phyloP scores from a whole-genome alignment of 2,329 filamentous ascomycete species.

The Trichoderma lentiforme region DNA sequence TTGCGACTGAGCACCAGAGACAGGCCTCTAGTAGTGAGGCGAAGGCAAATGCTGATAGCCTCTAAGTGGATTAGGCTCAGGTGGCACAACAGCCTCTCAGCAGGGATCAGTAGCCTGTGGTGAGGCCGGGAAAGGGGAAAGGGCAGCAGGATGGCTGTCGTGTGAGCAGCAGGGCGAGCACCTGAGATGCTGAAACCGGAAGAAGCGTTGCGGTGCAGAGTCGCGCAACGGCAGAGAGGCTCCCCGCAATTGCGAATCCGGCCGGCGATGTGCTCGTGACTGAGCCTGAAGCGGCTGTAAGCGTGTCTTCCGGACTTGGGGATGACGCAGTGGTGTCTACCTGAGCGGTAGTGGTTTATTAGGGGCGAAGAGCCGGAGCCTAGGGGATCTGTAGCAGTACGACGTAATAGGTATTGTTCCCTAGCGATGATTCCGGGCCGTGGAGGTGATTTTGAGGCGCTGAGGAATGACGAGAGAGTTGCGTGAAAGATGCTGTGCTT shows the following conservation, averaged over 20 bases:
- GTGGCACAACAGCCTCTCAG: neutral
- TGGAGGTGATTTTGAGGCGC: neutral
- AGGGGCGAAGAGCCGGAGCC: neutral
- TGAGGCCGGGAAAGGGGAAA: neutral
- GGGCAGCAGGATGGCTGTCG: conserved; percentile 2
- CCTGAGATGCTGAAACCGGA: conserved; percentile 17
- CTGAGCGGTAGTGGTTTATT: neutral
- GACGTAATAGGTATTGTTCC: neutral
- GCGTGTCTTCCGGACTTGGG: neutral
- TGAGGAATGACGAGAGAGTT: neutral
- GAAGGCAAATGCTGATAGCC: neutral
- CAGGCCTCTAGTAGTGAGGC: neutral
- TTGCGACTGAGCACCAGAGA: neutral
- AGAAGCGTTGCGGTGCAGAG: neutral
- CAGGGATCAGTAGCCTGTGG: neutral
- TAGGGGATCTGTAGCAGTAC: neutral
- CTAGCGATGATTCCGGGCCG: neutral
- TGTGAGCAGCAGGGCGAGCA: conserved; percentile 15
- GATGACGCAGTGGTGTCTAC: conserved; percentile 16
- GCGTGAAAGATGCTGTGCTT: neutral
- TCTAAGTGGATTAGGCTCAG: neutral
- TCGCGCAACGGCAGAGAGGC: neutral
- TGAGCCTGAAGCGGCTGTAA: conserved; percentile 1
- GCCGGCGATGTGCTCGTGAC: conserved; percentile 9
- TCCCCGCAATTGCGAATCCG: conserved; percentile 6